These are phyloP conservation scores for Drechmeria coniospora DNA, from an alignment of 2,329 filamentous ascomycete species.

Conservation along the genomic window DNA sequence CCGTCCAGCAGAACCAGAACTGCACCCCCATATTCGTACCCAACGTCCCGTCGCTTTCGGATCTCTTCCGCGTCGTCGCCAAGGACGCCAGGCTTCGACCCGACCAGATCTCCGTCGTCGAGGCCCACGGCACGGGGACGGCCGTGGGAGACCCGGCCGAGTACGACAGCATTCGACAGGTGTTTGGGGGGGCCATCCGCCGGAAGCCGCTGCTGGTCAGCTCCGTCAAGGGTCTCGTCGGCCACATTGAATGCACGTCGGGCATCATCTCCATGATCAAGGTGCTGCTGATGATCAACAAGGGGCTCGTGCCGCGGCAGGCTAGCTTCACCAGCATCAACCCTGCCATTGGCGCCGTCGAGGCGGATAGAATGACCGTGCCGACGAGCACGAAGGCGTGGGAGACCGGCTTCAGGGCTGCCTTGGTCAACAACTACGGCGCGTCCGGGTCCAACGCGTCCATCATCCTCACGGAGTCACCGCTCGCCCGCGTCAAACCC, in stretches of 20 bases:
- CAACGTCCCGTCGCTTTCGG: conserved; percentile 6
- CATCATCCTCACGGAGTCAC: conserved; percentile 9
- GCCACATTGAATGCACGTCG: conserved; percentile 14
- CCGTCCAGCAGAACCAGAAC: conserved; percentile 25
- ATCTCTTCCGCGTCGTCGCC: conserved; percentile 16
- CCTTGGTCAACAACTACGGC: conserved; percentile 21
- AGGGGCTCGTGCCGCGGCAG: conserved; percentile 14
- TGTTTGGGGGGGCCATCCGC: conserved; percentile 5
- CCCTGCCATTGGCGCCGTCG: conserved; percentile 7
- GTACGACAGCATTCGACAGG: conserved; percentile 6
- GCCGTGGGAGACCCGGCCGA: conserved; percentile 36
- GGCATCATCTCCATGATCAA: conserved; percentile 33
- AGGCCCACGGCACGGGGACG: conserved; percentile 39
- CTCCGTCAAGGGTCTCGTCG: conserved; percentile 12
- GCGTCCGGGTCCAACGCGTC: conserved; percentile 13
- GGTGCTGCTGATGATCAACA: conserved; percentile 25
- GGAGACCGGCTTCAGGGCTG: conserved; percentile 6
- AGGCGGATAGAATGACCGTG: conserved; percentile 5
- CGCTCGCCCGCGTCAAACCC: background rate
- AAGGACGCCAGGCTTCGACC: conserved; percentile 3
- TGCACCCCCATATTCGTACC: conserved; percentile 27
- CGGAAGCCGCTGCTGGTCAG: conserved; percentile 5
- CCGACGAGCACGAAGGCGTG: conserved; percentile 11
- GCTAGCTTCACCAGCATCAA: conserved; percentile 16
- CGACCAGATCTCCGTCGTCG: conserved; percentile 12